Base-by-base conservation (phyloP, 257 asterid genomes). In the Solanum gandarillasii region DNA sequence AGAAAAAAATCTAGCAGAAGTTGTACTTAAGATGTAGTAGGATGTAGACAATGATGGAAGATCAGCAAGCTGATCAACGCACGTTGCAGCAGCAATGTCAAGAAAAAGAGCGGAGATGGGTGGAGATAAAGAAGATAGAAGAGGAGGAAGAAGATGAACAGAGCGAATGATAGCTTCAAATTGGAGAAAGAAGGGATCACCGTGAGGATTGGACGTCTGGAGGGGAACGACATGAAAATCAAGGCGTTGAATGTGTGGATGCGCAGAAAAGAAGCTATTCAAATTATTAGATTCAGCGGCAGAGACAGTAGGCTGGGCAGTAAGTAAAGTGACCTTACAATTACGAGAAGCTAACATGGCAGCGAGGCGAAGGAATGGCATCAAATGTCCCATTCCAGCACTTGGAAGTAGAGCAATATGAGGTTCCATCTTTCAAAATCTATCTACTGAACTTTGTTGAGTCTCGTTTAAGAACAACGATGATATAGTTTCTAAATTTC, bases 251-350 rank as follows among this genome's bases (percentile, higher is more conserved):
- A 92, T 89, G 8, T 83, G 39, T 38, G 86, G 92, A 48, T 86
- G 87, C 27, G 27, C 29, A 31, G 89, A 12, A 34, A 91, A 79
- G 83, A 91, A 89, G 87, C 31, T 81, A 74, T 74, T 74, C 55
- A 89, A 83, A 7, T 65, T 55, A 29, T 23, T 36, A n/a, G 86
- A 87, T 31, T 55, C 71, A 27, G 89, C 76, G 27, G 72, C 73
- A 58, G 91, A n/a, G 74, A 88, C 72, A 90, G 75, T 55, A 86
- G 91, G 43, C 86, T 27, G 27, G 79, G 83, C 83, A 65, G 87
- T 88, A 46, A 92, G 78, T 73, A 91, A 87, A 62, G 93, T 91
- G 52, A 91, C 85, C n/a, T 25, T 88, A 88, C 89, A 88, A 32
- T 65, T 88, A 14, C 38, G 41, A 0, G 92, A 87, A 34, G 91